Percentiles rank a stretch among this genome's conserved stretches.
phyloP scores from a whole-genome alignment of 2,329 filamentous ascomycete genomes.

The Pyrenochaeta sp. region DNA sequence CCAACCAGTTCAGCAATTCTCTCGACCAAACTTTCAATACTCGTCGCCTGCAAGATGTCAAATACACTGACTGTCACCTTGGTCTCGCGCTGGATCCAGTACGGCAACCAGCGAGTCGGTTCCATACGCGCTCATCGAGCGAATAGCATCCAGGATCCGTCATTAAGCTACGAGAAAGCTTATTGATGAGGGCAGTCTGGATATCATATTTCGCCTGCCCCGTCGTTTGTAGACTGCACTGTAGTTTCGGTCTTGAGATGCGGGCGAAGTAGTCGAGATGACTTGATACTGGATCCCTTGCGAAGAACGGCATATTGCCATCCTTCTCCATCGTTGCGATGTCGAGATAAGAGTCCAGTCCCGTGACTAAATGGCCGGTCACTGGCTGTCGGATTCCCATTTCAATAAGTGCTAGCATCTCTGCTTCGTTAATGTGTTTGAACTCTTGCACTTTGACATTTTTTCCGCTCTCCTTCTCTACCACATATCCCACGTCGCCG shows the following conservation, averaged over 20 bases:
- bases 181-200: slow-evolving; percentile 15
- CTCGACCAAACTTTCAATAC: slow-evolving; percentile 14
- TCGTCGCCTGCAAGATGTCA: slow-evolving; percentile 26
- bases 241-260: slow-evolving; percentile 6
- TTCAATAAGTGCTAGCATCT: slow-evolving; percentile 19
- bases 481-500: slow-evolving; percentile 19
- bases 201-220: slow-evolving; percentile 1
- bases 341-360: slow-evolving; percentile 10
- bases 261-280: slow-evolving; percentile 17
- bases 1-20: slow-evolving; percentile 10
- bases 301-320: slow-evolving; percentile 14
- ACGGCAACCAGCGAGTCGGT: slow-evolving; percentile 37
- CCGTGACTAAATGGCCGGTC: slow-evolving; percentile 14
- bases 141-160: slow-evolving; percentile 23
- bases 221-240: background rate
- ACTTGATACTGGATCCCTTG: slow-evolving; percentile 6
- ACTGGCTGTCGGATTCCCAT: slow-evolving; percentile 10
- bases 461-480: slow-evolving; percentile 7
- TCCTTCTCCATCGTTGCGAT: background rate
- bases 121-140: slow-evolving; percentile 22
- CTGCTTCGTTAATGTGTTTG: slow-evolving; percentile 9
- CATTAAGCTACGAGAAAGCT: slow-evolving; percentile 17
- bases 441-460: slow-evolving; percentile 18
- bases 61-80: slow-evolving; percentile 24
- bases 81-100: slow-evolving; percentile 28